These are phyloP conservation scores for Pythium utonaiense DNA, from an alignment of 352 stramenopile species.

Conservation along the genomic window DNA sequence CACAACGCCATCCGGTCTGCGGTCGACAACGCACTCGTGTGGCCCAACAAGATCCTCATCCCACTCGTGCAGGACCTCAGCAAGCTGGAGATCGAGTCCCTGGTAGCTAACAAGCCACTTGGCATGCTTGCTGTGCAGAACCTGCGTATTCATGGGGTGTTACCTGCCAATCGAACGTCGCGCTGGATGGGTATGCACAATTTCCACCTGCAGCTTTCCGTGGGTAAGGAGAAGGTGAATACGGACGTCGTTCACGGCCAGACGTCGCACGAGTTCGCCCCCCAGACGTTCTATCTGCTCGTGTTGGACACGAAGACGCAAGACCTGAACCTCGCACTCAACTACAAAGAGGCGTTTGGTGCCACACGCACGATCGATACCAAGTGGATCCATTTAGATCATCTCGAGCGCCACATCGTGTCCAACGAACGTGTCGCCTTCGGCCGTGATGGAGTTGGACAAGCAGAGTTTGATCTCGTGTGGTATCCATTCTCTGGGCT, in stretches of 20 bases:
- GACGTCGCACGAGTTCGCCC: conserved; percentile 25
- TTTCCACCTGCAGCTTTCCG: conserved; percentile 31
- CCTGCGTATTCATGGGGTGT: conserved; percentile 28
- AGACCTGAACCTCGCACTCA: conserved; percentile 34
- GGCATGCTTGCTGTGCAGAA: conserved; percentile 39
- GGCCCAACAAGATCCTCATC: conserved; percentile 44
- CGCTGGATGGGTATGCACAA: conserved; percentile 33
- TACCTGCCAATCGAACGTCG: conserved; percentile 26
- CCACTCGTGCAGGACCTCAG: conserved; percentile 43
- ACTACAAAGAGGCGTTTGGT: conserved; percentile 37
- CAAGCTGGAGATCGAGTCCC: conserved; percentile 42
- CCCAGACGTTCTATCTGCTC: conserved; percentile 29
- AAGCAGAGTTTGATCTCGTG: conserved; percentile 36
- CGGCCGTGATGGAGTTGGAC: conserved; percentile 29
- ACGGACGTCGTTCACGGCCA: conserved; percentile 29
- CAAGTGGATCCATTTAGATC: conserved; percentile 46
- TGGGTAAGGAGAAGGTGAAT: conserved; percentile 27
- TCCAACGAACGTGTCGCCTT: conserved; percentile 36
- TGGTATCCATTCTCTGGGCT: conserved; percentile 40
- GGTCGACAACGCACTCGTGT: conserved; percentile 33
- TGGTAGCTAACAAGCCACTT: conserved; percentile 35
- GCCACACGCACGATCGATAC: conserved; percentile 32
- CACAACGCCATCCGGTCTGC: conserved; percentile 33
- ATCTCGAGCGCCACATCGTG: conserved; percentile 27
- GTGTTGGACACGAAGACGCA: conserved; percentile 42